Base-by-base conservation (phyloP, 805 yeast species). In the Lipomyces orientalis region DNA sequence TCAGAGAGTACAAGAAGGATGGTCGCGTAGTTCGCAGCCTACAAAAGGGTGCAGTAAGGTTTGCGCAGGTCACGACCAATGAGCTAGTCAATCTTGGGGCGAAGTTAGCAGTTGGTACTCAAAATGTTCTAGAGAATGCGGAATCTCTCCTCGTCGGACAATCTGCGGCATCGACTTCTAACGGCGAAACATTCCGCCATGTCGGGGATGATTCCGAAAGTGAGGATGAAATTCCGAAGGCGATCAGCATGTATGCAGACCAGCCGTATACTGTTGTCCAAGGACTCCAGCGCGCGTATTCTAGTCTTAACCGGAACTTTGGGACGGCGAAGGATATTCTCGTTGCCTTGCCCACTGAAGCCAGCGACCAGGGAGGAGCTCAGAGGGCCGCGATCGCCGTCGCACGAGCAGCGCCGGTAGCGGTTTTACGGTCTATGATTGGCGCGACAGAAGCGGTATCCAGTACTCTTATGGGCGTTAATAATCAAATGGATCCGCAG, bases 371-470 rank as follows among this genome's bases (percentile, higher is more conserved):
- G 35, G 88, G 87, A 0, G 86, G 84, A 67, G 87, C 91, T 0
- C 88, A 86, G 73, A 88, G 84, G 4, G 91, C 93, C 0, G 85
- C 91, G 0, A 78, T 82, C 22, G 88, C 91, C 0, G 81, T 92
- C 14, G 88, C 90, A 14, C 86, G 85, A 70, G 91, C 90, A 0
- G 87, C 97, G 0, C 98, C 98, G 0, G 86, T 91, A 16, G 88
- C 91, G 22, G 78, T 93, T 16, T 83, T 93, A 1, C 78, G 97
- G 55, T 97, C 98, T 1, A 84, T 92, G 69, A 92, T 93, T 73
- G 98, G 98, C 1, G 92, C 97, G 0, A 90, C 97, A 0, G 97
- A 92, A 76, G 97, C 97, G 0, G 83, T 93, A 6, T 89, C 94
- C 5, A 90, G 88, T 74, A 85, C 97, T 0, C 81, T 93, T 61